phyloP scores from a whole-genome alignment of 2,329 filamentous ascomycete genomes.

The Botrytis medusae region DNA sequence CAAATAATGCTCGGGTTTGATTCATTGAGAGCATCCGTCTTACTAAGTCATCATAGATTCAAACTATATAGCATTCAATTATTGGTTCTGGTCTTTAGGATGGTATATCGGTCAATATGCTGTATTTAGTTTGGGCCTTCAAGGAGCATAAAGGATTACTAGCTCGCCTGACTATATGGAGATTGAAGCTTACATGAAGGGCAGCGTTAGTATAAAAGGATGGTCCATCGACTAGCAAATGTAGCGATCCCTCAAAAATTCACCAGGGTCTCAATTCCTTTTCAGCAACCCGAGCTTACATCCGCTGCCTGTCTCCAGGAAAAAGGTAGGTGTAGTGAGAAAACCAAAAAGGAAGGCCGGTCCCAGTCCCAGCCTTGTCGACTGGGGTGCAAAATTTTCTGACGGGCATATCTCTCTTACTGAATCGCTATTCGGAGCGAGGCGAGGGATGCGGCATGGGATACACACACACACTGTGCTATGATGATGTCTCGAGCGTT shows the following conservation, averaged over 20 bases:
- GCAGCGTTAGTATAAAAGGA: background rate
- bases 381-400: slow-evolving; percentile 6
- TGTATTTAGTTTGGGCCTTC: background rate
- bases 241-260: slow-evolving; percentile 9
- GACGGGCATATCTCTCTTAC: slow-evolving; percentile 4
- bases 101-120: background rate
- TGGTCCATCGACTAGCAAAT: background rate
- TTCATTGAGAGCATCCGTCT: background rate
- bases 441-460: slow-evolving; percentile 1
- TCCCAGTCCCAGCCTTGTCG: slow-evolving; percentile 20
- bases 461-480: slow-evolving; percentile 4
- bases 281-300: slow-evolving; percentile 16
- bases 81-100: background rate
- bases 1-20: slow-evolving; percentile 4
- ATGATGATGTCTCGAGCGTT: slow-evolving; percentile 15
- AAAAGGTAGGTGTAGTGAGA: slow-evolving; percentile 4
- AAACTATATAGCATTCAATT: background rate
- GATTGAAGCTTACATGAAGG: slow-evolving; percentile 15
- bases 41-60: background rate
- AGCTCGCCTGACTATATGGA: slow-evolving; percentile 2
- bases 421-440: slow-evolving; percentile 6
- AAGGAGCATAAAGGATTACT: background rate
- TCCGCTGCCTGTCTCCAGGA: slow-evolving; percentile 11
- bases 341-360: slow-evolving; percentile 17
- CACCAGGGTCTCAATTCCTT: slow-evolving; percentile 15